These are phyloP conservation scores for Selaginella tamariscina DNA, from an alignment of 75 land plant species.

Conservation along the genomic window DNA sequence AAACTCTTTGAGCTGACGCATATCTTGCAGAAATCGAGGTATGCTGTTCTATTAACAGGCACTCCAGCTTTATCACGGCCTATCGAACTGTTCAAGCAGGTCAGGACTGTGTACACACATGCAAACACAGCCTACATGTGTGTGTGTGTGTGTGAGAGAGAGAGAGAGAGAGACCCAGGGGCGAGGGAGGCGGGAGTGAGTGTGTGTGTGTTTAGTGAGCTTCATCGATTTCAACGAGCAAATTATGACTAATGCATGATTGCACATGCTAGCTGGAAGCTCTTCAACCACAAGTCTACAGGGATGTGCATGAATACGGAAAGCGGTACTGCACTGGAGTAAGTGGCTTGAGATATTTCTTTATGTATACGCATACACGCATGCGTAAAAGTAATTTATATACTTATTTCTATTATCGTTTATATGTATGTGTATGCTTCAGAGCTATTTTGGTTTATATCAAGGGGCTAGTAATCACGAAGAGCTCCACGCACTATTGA, in stretches of 20 bases:
- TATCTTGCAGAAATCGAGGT: slow-evolving; percentile 57
- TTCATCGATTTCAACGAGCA: too few relatives aligned
- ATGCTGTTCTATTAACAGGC: slow-evolving; percentile 68
- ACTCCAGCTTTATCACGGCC: slow-evolving; percentile 96
- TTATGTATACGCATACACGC: too few relatives aligned
- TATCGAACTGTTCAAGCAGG: slow-evolving; percentile 95
- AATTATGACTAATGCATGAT: not conserved
- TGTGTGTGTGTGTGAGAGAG: too few relatives aligned
- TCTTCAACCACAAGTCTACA: slow-evolving; percentile 70
- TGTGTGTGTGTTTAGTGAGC: too few relatives aligned
- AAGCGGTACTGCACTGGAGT: slow-evolving; percentile 92
- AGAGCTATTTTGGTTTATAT: slow-evolving; percentile 81
- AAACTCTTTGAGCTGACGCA: not conserved
- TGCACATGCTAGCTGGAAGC: slow-evolving; percentile 63
- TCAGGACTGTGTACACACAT: too few relatives aligned
- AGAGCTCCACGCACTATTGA: slow-evolving; percentile 86
- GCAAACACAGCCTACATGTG: too few relatives aligned
- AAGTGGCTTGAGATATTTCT: slow-evolving; percentile 24
- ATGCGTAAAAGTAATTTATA: too few relatives aligned
- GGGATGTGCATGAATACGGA: slow-evolving; percentile 78
- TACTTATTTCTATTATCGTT: not conserved
- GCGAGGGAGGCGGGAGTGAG: too few relatives aligned
- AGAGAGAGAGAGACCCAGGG: too few relatives aligned
- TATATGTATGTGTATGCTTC: not conserved
- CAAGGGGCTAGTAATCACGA: slow-evolving; percentile 92